Evolutionary conservation across 768 basidiomycete genomes (phyloP).

Genomic region (Dendrothele bispora): DNA sequence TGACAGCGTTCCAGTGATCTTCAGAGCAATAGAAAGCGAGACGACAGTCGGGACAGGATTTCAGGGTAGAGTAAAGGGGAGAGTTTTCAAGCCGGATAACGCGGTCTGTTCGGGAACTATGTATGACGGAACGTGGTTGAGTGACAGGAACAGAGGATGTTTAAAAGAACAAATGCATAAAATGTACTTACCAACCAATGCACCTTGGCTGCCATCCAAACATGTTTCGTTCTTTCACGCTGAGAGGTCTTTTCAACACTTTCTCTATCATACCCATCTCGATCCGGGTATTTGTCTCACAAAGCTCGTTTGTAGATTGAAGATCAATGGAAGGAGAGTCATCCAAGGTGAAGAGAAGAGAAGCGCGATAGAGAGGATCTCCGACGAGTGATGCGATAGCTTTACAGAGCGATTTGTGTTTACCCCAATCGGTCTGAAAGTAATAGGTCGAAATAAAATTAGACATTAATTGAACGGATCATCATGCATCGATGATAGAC

Average conservation of each 20-base stretch:
- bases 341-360: constrained; percentile 11
- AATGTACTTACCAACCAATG: constrained; percentile 24
- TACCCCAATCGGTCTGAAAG: constrained; percentile 29
- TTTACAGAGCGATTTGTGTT: constrained; percentile 33
- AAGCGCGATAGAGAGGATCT: constrained; percentile 7
- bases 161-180: background rate
- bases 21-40: constrained; percentile 29
- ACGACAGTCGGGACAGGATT: constrained; percentile 23
- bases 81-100: constrained; percentile 23
- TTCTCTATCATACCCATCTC: constrained; percentile 9
- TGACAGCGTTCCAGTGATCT: constrained; percentile 22
- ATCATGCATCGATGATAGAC: too few species aligned
- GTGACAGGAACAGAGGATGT: background rate
- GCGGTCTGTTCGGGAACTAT: constrained; percentile 26
- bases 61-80: background rate
- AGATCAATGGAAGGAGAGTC: constrained; percentile 13
- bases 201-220: constrained; percentile 29
- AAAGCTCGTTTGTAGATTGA: constrained; percentile 13
- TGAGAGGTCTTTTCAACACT: constrained; percentile 15
- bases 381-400: constrained; percentile 24
- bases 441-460: too few species aligned
- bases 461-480: too few species aligned
- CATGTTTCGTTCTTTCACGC: constrained; percentile 23
- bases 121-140: background rate
- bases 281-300: constrained; percentile 10